phyloP scores from a whole-genome alignment of 2,329 filamentous ascomycete genomes.

The Penicillium expansum region DNA sequence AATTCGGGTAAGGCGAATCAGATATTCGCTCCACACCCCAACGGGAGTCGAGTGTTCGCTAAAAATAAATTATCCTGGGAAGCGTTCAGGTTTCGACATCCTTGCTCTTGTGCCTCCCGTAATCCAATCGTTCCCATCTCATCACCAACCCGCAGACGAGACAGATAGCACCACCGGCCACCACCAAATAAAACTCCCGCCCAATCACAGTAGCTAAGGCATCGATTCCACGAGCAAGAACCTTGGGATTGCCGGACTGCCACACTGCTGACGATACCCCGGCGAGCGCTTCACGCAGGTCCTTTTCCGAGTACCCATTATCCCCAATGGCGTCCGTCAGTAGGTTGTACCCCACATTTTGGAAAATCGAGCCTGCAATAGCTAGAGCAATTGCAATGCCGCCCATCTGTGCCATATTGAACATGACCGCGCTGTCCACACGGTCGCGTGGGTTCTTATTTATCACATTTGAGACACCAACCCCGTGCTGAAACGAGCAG shows the following conservation, averaged over 20 bases:
- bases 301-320: background rate
- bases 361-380: background rate
- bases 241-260: background rate
- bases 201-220: background rate
- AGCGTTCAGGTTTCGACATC: background rate
- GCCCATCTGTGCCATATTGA: background rate
- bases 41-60: background rate
- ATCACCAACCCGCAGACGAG: background rate
- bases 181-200: background rate
- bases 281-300: background rate
- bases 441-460: background rate
- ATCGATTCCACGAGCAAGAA: background rate
- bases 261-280: background rate
- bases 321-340: background rate
- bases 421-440: background rate
- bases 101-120: background rate
- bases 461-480: background rate
- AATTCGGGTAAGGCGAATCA: background rate
- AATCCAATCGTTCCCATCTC: background rate
- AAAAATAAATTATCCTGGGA: background rate
- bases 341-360: background rate
- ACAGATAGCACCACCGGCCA: background rate
- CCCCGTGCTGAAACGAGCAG: background rate
- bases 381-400: background rate
- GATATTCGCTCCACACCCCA: background rate